These are phyloP conservation scores for Apiotrichum gamsii DNA, from an alignment of 1,284 basidiomycete genomes.

Conservation along the genomic window DNA sequence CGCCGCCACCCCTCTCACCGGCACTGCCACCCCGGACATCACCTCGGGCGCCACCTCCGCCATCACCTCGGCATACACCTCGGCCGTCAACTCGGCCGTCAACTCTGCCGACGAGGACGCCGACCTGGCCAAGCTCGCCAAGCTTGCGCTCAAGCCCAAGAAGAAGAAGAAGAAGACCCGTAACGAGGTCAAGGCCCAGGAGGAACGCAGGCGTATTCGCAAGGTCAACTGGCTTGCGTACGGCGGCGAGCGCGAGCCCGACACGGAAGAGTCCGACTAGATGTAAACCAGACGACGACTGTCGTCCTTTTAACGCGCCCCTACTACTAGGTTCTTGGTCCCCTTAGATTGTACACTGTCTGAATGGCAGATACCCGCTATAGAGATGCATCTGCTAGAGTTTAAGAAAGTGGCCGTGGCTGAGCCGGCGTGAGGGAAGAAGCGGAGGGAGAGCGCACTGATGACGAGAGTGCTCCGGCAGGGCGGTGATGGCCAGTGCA, in stretches of 20 bases:
- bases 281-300: background rate
- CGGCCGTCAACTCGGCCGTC: slow-evolving; percentile 39
- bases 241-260: slow-evolving; percentile 55
- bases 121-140: slow-evolving; percentile 41
- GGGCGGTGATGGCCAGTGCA: too few relatives aligned
- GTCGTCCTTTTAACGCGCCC: background rate
- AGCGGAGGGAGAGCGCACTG: too few relatives aligned
- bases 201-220: slow-evolving; percentile 69
- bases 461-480: too few relatives aligned
- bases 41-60: slow-evolving; percentile 29
- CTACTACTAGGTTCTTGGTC: background rate
- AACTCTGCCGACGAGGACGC: slow-evolving; percentile 38
- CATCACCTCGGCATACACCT: slow-evolving; percentile 24
- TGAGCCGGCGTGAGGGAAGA: too few relatives aligned
- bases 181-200: slow-evolving; percentile 81
- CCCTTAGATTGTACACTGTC: too few relatives aligned
- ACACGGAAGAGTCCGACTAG: slow-evolving; percentile 23
- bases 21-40: slow-evolving; percentile 40
- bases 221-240: slow-evolving; percentile 77
- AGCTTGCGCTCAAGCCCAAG: slow-evolving; percentile 49
- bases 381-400: too few relatives aligned
- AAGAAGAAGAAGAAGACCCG: slow-evolving; percentile 86
- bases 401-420: too few relatives aligned
- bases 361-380: too few relatives aligned
- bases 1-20: slow-evolving; percentile 39